Conservation (phyloP, 345 rosid species). For the Boechera divaricarpa region DNA sequence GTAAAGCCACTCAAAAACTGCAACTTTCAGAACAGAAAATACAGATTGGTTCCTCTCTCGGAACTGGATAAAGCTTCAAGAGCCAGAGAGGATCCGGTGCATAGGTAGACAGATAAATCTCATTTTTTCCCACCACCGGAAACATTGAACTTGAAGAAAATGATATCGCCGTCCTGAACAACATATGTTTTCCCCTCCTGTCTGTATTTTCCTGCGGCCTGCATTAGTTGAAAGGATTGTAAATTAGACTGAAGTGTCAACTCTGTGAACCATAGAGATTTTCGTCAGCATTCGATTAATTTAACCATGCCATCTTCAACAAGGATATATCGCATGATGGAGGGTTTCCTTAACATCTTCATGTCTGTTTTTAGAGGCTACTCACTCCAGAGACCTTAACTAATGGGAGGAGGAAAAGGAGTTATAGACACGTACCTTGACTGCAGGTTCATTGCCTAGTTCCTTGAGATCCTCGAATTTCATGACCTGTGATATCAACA, state of each 20-base stretch:
- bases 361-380: slow-evolving; percentile 2
- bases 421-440: slow-evolving; percentile 62
- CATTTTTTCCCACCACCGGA: slow-evolving; percentile 98
- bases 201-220: slow-evolving; percentile 93
- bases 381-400: not conserved
- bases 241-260: not conserved
- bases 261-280: not conserved
- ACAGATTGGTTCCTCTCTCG: slow-evolving; percentile 36
- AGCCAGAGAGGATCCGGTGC: slow-evolving; percentile 26
- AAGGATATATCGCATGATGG: not conserved
- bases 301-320: slow-evolving; percentile 12
- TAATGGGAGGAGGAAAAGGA: not conserved
- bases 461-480: slow-evolving; percentile 96
- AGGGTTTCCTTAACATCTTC: not conserved
- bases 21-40: slow-evolving; percentile 26
- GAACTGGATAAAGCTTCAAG: slow-evolving; percentile 29
- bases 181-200: slow-evolving; percentile 97
- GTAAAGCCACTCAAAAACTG: slow-evolving; percentile 27
- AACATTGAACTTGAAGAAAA: slow-evolving; percentile 97
- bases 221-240: slow-evolving; percentile 28
- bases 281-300: not conserved
- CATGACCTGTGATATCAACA: slow-evolving; percentile 71
- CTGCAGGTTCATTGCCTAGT: slow-evolving; percentile 84
- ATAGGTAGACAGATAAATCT: slow-evolving; percentile 38
- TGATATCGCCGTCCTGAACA: slow-evolving; percentile 93